Evolutionary conservation across 352 stramenopile genomes (phyloP), one percentile per base, ranked within the genome.

Genomic region (Phytophthora chlamydospora): DNA sequence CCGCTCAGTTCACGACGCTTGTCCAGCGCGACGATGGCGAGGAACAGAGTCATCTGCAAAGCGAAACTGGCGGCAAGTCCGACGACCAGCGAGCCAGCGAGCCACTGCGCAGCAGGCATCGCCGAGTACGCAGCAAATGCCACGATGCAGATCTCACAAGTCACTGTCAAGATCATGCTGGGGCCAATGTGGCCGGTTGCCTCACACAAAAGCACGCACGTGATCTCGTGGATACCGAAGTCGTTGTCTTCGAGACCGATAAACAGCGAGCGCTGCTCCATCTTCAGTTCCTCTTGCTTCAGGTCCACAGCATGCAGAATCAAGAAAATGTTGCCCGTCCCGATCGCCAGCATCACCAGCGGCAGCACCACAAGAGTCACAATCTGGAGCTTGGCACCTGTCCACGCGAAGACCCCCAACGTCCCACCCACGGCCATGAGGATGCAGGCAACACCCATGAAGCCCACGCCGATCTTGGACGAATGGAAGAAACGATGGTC

Each of bases 241-340:
- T 74, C 61, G 19, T 82, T 81, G 5, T 75, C 72, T 52, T 80
- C 75, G 0, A 89, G 56, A 0, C 62, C 71, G 8, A 78, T 48
- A 58, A 90, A 90, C 31, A 90, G 44, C 19, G 59, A 76, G 8
- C 61, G 65, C 31, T 84, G 73, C 33, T 86, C 73, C 34, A 71
- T 73, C 33, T 73, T 62, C 13, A 85, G 33, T 41, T 80, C 68
- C 6, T 71, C 39, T 47, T 91, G 74, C 49, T 80, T 85, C 29
- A 78, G 39, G 12, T 72, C 71, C 6, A 90, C 41, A 19, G 82
- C 75, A 52, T 89, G 66, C 7, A 91, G 69, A 35, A 93, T 68
- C 14, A 88, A 58, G 49, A 91, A 91, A 32, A 91, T 81, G 38
- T 90, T 88, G 29, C 85, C 79, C 8, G 87, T 75, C n/a, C 80